These are phyloP conservation scores for Cardiospermum halicacabum DNA, from an alignment of 345 rosid species.

Conservation along the genomic window DNA sequence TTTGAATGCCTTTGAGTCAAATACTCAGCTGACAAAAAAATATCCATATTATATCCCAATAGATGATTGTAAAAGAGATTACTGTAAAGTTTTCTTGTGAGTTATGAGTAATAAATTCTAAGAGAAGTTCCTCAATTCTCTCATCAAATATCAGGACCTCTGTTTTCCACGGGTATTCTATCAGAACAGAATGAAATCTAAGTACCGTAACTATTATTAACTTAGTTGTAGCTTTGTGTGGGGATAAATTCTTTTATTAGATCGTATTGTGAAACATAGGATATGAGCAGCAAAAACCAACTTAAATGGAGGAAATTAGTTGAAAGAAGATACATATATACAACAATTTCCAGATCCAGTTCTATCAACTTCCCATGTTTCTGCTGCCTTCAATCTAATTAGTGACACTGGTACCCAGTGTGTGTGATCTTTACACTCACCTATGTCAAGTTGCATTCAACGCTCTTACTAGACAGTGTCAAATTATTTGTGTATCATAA, in stretches of 20 bases:
- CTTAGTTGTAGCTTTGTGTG: background rate
- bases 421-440: background rate
- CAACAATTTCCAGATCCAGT: slow-evolving; percentile 59
- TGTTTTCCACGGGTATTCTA: slow-evolving; percentile 24
- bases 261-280: too few relatives aligned
- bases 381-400: slow-evolving; percentile 64
- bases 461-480: background rate
- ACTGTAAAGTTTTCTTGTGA: background rate
- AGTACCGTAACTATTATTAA: background rate
- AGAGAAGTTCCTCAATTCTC: slow-evolving; percentile 77
- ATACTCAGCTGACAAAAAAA: background rate
- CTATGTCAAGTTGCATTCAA: slow-evolving; percentile 10
- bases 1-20: background rate
- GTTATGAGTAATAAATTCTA: slow-evolving; percentile 1
- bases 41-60: background rate
- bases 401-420: slow-evolving; percentile 6
- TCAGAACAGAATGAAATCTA: slow-evolving; percentile 9
- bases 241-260: background rate
- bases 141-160: slow-evolving; percentile 86
- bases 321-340: slow-evolving; percentile 85
- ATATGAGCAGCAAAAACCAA: background rate
- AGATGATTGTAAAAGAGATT: background rate
- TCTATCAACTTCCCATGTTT: slow-evolving; percentile 97
- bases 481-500: slow-evolving; percentile 19
- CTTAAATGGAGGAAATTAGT: slow-evolving; percentile 35